Conservation (phyloP, 306 rosid genomes). For the Quercus variabilis region DNA sequence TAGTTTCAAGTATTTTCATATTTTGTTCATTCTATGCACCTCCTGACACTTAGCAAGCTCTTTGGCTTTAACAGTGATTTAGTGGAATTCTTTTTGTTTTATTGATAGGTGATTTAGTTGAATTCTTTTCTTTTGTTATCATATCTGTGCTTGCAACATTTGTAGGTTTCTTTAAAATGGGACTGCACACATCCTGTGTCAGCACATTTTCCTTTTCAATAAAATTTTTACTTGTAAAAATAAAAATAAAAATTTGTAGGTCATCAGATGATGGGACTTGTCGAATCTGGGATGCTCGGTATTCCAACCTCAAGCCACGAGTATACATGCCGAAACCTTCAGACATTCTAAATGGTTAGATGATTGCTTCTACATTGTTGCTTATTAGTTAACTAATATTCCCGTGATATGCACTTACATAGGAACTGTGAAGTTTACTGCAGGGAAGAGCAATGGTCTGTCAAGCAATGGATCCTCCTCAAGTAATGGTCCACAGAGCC, state of each 20-base stretch:
- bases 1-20: not conserved
- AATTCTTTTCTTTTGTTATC: slow-evolving; percentile 2
- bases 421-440: slow-evolving; percentile 26
- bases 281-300: slow-evolving; percentile 90
- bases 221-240: too few species aligned
- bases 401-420: not conserved
- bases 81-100: not conserved
- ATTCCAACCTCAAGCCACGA: slow-evolving; percentile 53
- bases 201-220: too few species aligned
- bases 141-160: slow-evolving; percentile 7
- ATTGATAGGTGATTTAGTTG: not conserved
- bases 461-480: slow-evolving; percentile 53
- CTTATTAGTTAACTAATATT: not conserved
- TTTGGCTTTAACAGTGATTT: not conserved
- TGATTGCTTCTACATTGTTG: slow-evolving; percentile 21
- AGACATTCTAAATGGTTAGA: slow-evolving; percentile 64
- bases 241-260: slow-evolving; percentile 23
- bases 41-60: slow-evolving; percentile 5
- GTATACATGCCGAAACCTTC: slow-evolving; percentile 67
- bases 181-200: too few species aligned
- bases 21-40: not conserved
- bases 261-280: slow-evolving; percentile 95
- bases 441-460: slow-evolving; percentile 66
- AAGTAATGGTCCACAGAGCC: slow-evolving; percentile 53
- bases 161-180: slow-evolving; percentile 31